Percentiles rank a stretch among this genome's conserved stretches.
phyloP scores from a whole-genome alignment of 768 basidiomycete species.

The Lentinula guzmanii region DNA sequence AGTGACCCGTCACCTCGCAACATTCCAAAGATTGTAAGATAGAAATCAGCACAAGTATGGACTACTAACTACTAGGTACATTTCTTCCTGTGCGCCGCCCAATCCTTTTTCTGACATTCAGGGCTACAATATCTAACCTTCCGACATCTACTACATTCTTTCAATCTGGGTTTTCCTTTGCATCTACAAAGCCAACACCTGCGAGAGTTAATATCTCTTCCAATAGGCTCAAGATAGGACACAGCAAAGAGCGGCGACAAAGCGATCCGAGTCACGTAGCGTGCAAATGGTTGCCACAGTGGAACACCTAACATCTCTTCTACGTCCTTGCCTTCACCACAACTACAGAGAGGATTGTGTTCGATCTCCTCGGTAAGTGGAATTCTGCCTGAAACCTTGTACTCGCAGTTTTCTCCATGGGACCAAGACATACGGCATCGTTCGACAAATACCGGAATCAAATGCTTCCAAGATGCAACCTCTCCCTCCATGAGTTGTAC shows the following conservation, averaged over 20 bases:
- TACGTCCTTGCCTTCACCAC: constrained; percentile 31
- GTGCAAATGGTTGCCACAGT: constrained; percentile 23
- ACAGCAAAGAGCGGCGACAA: constrained; percentile 38
- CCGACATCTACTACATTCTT: constrained; percentile 22
- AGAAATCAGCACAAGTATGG: no score
- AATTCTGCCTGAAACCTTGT: constrained; percentile 17
- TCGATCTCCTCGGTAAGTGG: constrained; percentile 25
- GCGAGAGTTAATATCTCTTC: constrained; percentile 10
- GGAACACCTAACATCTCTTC: constrained; percentile 18
- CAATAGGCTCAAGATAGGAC: constrained; percentile 34
- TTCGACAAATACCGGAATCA: constrained; percentile 32
- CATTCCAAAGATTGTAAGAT: neutral
- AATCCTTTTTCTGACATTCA: constrained; percentile 31
- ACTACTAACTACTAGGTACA: neutral
- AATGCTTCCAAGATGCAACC: constrained; percentile 31
- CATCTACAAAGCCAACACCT: constrained; percentile 24
- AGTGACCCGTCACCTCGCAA: no score
- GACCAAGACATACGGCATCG: constrained; percentile 31
- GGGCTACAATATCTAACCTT: constrained; percentile 27
- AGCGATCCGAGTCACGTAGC: constrained; percentile 30
- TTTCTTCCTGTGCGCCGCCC: constrained; percentile 24
- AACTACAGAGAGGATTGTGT: constrained; percentile 30
- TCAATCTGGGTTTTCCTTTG: constrained; percentile 21
- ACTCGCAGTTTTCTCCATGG: constrained; percentile 33
- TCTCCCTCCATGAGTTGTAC: constrained; percentile 14